Evolutionary conservation across 169 alveolate species (phyloP), one percentile per base, ranked within the genome.

Genomic region (Plasmodium gonderi): DNA sequence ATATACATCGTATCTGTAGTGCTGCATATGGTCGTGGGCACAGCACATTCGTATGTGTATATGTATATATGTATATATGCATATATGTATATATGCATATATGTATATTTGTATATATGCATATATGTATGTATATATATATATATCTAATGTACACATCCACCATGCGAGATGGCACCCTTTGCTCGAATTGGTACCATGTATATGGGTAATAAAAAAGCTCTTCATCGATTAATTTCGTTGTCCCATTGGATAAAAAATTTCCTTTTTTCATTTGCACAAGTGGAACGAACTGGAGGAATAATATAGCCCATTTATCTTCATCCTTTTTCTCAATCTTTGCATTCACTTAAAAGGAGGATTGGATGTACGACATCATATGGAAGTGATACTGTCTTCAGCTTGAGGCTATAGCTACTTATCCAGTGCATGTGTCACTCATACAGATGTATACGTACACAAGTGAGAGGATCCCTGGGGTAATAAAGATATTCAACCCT

Each of bases 11-110:
- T 20, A 31, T 54, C n/a, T 6, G 69, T 17, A 54, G 69, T n/a
- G 69, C 69, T 54, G 69, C 69, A 54, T 31, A 54, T 51, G 69
- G 69, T 20, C n/a, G n/a, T n/a, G n/a, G n/a, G n/a, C n/a, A n/a
- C n/a, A n/a, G n/a, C n/a, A n/a, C n/a, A n/a, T n/a, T n/a, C n/a
- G n/a, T n/a, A n/a, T n/a, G n/a, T n/a, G 29, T 20, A 12, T 54
- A 54, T 54, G 31, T 31, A 54, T 11, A 54, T 3, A 31, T n/a
- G 23, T 31, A 14, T 54, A 31, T 54, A 17, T 31, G 29, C n/a
- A 12, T 54, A 54, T 54, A 11, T 31, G 23, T 11, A 54, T 3
- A 31, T n/a, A 54, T 31, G 17, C 23, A 31, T 54, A 17, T 31
- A 20, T 20, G 33, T 54, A 54, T 54, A 11, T 31, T 20, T 11